Evolutionary conservation across 805 yeast species (phyloP), one percentile per base, ranked within the genome.

Genomic region (Starmera caribaea): DNA sequence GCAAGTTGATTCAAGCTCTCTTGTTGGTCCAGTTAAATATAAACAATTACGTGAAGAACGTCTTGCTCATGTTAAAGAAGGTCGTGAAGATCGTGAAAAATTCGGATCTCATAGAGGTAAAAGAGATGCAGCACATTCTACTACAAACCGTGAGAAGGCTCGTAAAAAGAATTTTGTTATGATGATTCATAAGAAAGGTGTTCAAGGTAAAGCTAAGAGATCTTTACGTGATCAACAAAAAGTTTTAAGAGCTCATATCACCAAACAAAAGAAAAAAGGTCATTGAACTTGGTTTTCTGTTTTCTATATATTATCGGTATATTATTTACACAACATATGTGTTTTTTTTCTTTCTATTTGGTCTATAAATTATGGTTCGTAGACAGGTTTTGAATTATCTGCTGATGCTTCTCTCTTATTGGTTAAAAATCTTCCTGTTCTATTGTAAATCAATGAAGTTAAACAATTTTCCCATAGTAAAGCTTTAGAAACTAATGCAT

Each of bases 151-250:
- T 63, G 97, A 94, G 65, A 92, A 92, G 76, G 94, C 88, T 17
- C 76, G 97, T 62, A 87, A 87, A 87, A 92, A 92, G 96, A 92
- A 92, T 65, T 92, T 88, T 58, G 90, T 92, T 58, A 92, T 92
- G 99, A 85, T 85, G 90, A 85, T 92, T 51, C 99, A 92, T 64
- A 92, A 90, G 68, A 78, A 78, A 54, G 79, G 85, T 38, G 97
- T 92, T 32, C 95, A 85, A 62, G 97, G 97, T 46, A 92, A 92
- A 63, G 89, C 82, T 47, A 84, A 81, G 65, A 70, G 82, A 73
- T 85, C 96, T 41, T 69, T 92, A 52, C 73, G 96, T 53, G 97
- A 92, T 60, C 80, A 87, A 61, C 97, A 89, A 61, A 84, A 79
- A 60, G 78, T 84, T 15, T 65, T 92, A 52, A 70, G 81, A 46